Conservation (phyloP, 306 rosid species). For the Corylus heterophylla region DNA sequence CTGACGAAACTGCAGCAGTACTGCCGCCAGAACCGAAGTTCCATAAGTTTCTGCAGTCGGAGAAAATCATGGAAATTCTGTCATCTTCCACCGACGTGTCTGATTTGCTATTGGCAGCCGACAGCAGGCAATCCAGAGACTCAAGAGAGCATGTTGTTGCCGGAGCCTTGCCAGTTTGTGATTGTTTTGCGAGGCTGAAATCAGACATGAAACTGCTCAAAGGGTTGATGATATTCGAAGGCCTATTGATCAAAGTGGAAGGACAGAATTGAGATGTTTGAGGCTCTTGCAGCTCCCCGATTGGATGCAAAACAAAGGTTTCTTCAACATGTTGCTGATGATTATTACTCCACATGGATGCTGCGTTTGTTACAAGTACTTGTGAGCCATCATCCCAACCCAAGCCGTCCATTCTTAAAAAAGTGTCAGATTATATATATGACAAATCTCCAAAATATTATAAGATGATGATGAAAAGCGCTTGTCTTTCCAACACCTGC, state of each 20-base stretch:
- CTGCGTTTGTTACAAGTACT: constrained; percentile 20
- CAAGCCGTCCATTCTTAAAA: constrained; percentile 56
- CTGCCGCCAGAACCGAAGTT: constrained; percentile 40
- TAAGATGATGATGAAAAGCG: constrained; percentile 11
- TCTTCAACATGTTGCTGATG: constrained; percentile 55
- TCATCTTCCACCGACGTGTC: constrained; percentile 44
- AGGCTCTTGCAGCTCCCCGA: constrained; percentile 44
- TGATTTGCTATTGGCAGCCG: constrained; percentile 50
- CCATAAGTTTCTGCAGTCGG: constrained; percentile 57
- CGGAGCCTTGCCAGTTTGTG: constrained; percentile 27
- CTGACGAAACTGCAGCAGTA: constrained; percentile 44
- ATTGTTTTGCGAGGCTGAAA: constrained; percentile 40
- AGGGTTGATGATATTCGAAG: constrained; percentile 20
- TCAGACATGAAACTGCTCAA: constrained; percentile 28
- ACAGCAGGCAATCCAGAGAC: constrained; percentile 56
- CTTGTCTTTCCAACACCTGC: background rate
- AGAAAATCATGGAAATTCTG: constrained; percentile 56
- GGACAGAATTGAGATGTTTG: constrained; percentile 14
- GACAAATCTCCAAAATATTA: constrained; percentile 26
- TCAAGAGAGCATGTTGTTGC: constrained; percentile 35
- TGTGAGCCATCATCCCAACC: constrained; percentile 56
- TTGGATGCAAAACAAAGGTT: constrained; percentile 31
- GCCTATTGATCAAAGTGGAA: constrained; percentile 6
- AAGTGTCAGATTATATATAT: constrained; percentile 1
- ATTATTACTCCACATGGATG: constrained; percentile 47